Base-by-base conservation (phyloP, 148 eudicot genomes). In the Camellia lanceoleosa region DNA sequence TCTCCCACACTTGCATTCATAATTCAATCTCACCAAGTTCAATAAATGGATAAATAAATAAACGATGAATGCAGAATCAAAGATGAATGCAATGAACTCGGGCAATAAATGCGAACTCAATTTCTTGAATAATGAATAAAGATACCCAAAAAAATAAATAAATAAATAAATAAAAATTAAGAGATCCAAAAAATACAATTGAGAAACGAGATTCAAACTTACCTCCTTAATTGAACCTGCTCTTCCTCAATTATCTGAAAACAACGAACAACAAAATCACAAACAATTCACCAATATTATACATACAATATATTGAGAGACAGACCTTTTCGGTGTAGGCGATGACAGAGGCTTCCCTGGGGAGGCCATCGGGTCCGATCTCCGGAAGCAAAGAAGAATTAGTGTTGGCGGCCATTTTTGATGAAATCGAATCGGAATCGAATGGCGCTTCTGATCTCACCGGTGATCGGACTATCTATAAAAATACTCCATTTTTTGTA, bases 261-360 rank as follows among this genome's bases (percentile, higher is more conserved):
- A 30, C 43, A 55, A 71, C 14, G 14, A 61, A 69, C 52, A 9
- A 78, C 43, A 43, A 80, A 79, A 65, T 56, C 46, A 75, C 71
- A 46, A 62, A 0, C 59, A 47, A 55, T 69, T 66, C 75, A 60
- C 10, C 41, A 4, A 23, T 23, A 69, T 5, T 58, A 77, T 7
- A n/a, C 2, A 73, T 0, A 20, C 0, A 67, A 1, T 12, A 38
- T 8, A 44, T 9, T 4, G 0, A 70, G 16, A 77, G 52, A 76
- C 42, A 30, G 51, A 92, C 98, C 93, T 89, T 89, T 81, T 91
- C 98, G 76, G 98, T 95, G 89, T 95, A 92, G 76, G 98, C 93
- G 65, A 95, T 92, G 84, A 90, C 85, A 3, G 97, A 92, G 72
- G 93, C 86, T 83, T 95, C 98, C 18, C 92, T 86, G 23, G 84